Percentiles rank a stretch among this genome's conserved stretches.
Conservation (phyloP, 352 stramenopile species). For the Thalassiosira mediterranea region DNA sequence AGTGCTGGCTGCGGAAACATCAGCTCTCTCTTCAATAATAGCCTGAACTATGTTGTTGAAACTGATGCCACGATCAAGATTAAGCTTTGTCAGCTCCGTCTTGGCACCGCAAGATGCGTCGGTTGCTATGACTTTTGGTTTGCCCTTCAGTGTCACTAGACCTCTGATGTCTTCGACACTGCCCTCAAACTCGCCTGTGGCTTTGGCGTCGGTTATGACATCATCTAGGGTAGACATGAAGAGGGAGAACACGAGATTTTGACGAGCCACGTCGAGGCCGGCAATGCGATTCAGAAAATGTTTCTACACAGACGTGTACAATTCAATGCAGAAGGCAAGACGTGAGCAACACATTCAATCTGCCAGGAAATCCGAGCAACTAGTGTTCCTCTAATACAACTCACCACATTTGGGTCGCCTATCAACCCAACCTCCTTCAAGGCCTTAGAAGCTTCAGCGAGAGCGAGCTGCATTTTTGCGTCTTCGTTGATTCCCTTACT, state of each 20-base stretch:
- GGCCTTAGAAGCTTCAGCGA: constrained; percentile 37
- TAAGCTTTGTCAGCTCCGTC: constrained; percentile 61
- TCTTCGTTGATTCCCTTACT: constrained; percentile 23
- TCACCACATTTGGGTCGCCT: constrained; percentile 35
- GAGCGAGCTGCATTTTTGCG: constrained; percentile 25
- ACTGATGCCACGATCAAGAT: constrained; percentile 63
- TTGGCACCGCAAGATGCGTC: constrained; percentile 61
- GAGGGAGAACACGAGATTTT: constrained; percentile 55
- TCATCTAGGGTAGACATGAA: constrained; percentile 61
- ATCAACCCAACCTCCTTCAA: constrained; percentile 56
- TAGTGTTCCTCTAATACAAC: constrained; percentile 15
- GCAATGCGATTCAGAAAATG: constrained; percentile 63
- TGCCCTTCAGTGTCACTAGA: constrained; percentile 43
- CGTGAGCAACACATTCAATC: too few relatives aligned
- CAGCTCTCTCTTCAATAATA: constrained; percentile 31
- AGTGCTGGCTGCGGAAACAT: not conserved
- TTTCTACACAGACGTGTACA: constrained; percentile 21
- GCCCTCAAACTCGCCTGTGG: constrained; percentile 74
- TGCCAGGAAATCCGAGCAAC: not conserved
- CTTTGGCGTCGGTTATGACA: constrained; percentile 55
- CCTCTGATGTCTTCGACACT: constrained; percentile 71
- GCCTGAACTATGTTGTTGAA: constrained; percentile 48
- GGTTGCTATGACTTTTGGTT: constrained; percentile 44
- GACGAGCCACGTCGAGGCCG: constrained; percentile 47
- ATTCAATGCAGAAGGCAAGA: constrained; percentile 50